Conservation (phyloP, 1,284 basidiomycete species). For the Papiliotrema terrestris region DNA sequence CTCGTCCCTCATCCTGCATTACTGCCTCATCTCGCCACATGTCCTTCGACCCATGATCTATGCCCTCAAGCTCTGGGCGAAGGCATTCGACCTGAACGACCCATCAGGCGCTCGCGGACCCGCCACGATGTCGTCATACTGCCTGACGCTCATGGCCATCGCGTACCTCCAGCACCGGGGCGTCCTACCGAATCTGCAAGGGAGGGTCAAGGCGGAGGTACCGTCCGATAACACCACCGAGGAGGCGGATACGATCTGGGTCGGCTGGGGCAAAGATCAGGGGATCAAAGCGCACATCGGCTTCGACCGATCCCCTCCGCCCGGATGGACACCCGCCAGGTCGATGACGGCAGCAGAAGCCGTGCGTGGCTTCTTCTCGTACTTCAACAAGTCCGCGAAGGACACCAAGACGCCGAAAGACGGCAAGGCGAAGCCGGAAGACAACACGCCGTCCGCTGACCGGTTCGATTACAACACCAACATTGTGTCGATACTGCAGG, state of each 20-base stretch:
- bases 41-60: conserved; percentile 47
- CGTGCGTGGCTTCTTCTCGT: conserved; percentile 37
- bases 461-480: conserved; percentile 21
- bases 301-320: conserved; percentile 20
- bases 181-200: conserved; percentile 44
- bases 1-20: conserved; percentile 45
- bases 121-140: conserved; percentile 47
- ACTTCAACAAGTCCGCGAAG: conserved; percentile 16
- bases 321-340: conserved; percentile 18
- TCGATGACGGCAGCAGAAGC: conserved; percentile 32
- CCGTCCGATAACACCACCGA: conserved; percentile 8
- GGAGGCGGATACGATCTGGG: conserved; percentile 33
- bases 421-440: not conserved
- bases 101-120: conserved; percentile 34
- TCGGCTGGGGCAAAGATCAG: conserved; percentile 34
- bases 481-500: conserved; percentile 37
- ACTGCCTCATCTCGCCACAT: conserved; percentile 43
- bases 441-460: not conserved
- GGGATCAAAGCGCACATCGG: conserved; percentile 32
- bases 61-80: conserved; percentile 45
- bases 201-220: conserved; percentile 13
- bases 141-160: conserved; percentile 47
- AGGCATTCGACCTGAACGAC: conserved; percentile 42
- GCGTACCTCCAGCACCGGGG: conserved; percentile 43
- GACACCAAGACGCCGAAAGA: not conserved